Conservation (phyloP, 345 rosid genomes). For the Syzygium oleosum region DNA sequence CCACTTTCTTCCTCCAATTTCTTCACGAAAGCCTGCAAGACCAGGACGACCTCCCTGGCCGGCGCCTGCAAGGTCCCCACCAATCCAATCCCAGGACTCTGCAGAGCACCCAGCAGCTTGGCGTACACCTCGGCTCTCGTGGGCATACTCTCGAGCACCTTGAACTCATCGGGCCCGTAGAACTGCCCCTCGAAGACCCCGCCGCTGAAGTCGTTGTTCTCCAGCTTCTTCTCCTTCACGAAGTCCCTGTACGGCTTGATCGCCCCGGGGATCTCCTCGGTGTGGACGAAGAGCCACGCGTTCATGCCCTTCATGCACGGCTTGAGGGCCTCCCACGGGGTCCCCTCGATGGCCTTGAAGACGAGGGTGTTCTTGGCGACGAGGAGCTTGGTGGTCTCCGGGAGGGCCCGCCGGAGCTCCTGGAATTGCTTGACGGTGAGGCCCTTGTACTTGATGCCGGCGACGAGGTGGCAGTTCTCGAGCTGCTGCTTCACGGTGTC, state of each 20-base stretch:
- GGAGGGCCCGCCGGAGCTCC: slow-evolving; percentile 63
- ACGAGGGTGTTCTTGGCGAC: slow-evolving; percentile 92
- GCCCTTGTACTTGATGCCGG: slow-evolving; percentile 70
- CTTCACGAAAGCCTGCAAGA: slow-evolving; percentile 74
- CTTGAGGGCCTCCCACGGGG: slow-evolving; percentile 70
- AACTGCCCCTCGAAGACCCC: slow-evolving; percentile 92
- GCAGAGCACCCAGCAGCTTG: slow-evolving; percentile 73
- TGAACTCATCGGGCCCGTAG: slow-evolving; percentile 73
- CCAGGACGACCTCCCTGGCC: slow-evolving; percentile 71
- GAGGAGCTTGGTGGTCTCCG: slow-evolving; percentile 54
- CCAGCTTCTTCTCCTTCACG: slow-evolving; percentile 67
- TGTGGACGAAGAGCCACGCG: slow-evolving; percentile 87
- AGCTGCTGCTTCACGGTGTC: slow-evolving; percentile 67
- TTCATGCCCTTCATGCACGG: slow-evolving; percentile 99
- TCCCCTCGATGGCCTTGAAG: slow-evolving; percentile 80
- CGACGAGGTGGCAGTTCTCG: slow-evolving; percentile 73
- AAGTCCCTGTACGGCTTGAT: slow-evolving; percentile 75
- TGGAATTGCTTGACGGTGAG: slow-evolving; percentile 85
- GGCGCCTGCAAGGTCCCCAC: slow-evolving; percentile 90
- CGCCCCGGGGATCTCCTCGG: slow-evolving; percentile 80
- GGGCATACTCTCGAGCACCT: slow-evolving; percentile 70
- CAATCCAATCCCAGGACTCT: slow-evolving; percentile 66
- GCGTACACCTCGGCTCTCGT: slow-evolving; percentile 81
- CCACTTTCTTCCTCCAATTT: slow-evolving; percentile 78
- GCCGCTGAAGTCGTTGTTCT: slow-evolving; percentile 68